A percentile compares a stretch with the other conserved stretches of the same genome.
Evolutionary conservation across 2,329 filamentous ascomycete genomes (phyloP).

Genomic region (Botrytis elliptica): DNA sequence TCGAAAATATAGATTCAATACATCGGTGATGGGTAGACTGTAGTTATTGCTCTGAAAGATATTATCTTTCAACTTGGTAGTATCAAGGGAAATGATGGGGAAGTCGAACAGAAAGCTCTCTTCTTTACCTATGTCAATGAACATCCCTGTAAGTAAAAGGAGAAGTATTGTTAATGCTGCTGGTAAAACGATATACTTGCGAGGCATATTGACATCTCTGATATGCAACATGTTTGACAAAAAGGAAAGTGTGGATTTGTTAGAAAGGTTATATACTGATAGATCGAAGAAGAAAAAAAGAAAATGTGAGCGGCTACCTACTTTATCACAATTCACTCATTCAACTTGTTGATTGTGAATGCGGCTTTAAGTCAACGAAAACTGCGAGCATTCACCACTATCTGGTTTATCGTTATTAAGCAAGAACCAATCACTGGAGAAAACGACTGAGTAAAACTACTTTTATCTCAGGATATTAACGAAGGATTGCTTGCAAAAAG

Average conservation of each 20-base stretch:
- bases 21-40: neutral
- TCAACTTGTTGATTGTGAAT: neutral
- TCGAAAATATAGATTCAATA: slow-evolving; percentile 11
- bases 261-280: neutral
- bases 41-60: neutral
- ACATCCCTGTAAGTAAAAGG: neutral
- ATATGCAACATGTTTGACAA: neutral
- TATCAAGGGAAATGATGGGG: slow-evolving; percentile 7
- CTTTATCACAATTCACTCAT: neutral
- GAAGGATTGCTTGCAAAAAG: neutral
- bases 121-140: neutral
- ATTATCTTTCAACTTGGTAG: neutral
- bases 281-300: neutral
- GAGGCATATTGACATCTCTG: neutral
- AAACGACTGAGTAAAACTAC: neutral
- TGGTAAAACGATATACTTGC: neutral
- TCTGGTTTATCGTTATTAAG: neutral
- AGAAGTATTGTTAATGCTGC: neutral
- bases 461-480: neutral
- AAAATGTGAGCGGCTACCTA: neutral
- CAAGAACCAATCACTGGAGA: neutral
- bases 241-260: neutral
- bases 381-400: neutral
- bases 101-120: neutral
- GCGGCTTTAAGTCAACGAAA: neutral